These are phyloP conservation scores for Rhododendron simsii DNA, from an alignment of 148 eudicot species.

Conservation along the genomic window DNA sequence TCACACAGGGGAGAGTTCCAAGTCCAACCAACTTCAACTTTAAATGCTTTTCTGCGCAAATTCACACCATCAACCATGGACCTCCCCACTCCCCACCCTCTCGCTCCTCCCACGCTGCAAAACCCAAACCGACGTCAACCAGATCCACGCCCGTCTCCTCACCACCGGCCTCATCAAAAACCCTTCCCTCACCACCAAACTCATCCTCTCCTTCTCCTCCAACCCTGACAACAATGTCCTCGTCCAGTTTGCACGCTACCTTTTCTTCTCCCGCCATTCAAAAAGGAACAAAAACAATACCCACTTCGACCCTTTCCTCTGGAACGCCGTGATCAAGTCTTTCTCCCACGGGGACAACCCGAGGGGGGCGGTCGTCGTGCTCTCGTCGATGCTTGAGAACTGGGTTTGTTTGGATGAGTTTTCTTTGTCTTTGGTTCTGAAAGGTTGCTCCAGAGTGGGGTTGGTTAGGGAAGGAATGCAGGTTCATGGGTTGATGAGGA, in stretches of 20 bases:
- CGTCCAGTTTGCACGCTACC: slow-evolving; percentile 46
- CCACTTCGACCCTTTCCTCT: slow-evolving; percentile 49
- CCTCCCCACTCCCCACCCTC: slow-evolving; percentile 38
- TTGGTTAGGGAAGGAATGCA: slow-evolving; percentile 59
- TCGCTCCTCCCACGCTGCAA: slow-evolving; percentile 44
- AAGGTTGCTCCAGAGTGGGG: slow-evolving; percentile 56
- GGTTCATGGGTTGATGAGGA: slow-evolving; percentile 65
- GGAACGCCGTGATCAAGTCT: slow-evolving; percentile 62
- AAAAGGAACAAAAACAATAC: neutral
- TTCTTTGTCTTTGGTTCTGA: slow-evolving; percentile 60
- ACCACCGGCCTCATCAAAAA: slow-evolving; percentile 56
- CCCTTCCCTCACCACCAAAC: slow-evolving; percentile 49
- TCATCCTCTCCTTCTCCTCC: slow-evolving; percentile 32
- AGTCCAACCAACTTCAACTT: no score
- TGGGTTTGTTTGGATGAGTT: slow-evolving; percentile 56
- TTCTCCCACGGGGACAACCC: slow-evolving; percentile 51
- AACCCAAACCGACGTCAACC: slow-evolving; percentile 48
- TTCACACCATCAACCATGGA: slow-evolving; percentile 53
- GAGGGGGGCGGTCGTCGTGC: slow-evolving; percentile 36
- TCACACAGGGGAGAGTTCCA: neutral
- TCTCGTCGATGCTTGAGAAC: slow-evolving; percentile 47
- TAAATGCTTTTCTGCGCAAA: slow-evolving; percentile 42
- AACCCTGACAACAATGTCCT: slow-evolving; percentile 13
- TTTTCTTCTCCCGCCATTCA: slow-evolving; percentile 34
- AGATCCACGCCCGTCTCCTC: slow-evolving; percentile 63